Conservation (phyloP, 116 monocot species). For the Zostera marina region DNA sequence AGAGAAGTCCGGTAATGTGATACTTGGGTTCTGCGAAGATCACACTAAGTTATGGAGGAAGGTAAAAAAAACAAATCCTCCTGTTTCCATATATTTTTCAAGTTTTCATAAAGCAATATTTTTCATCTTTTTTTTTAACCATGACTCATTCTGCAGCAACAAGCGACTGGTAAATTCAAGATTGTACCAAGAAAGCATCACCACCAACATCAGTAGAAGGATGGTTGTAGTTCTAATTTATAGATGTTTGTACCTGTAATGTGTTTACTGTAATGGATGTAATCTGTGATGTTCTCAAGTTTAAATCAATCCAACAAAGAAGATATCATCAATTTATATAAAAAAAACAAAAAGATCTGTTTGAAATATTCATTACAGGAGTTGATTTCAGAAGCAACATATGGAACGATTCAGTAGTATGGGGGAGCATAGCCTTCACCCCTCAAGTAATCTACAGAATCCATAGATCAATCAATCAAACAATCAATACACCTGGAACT, state of each 20-base stretch:
- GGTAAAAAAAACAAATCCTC: constrained; percentile 13
- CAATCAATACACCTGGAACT: neutral
- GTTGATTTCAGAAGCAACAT: neutral
- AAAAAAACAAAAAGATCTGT: neutral
- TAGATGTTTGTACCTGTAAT: too few relatives aligned
- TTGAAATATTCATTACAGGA: neutral
- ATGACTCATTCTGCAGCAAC: constrained; percentile 71
- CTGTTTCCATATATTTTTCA: neutral
- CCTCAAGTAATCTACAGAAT: neutral
- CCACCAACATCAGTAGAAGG: too few relatives aligned
- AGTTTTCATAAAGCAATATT: too few relatives aligned
- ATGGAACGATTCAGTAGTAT: constrained; percentile 1
- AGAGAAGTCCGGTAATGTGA: constrained; percentile 23
- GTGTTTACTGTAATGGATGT: too few relatives aligned
- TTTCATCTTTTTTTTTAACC: too few relatives aligned
- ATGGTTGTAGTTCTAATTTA: too few relatives aligned
- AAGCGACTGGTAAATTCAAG: constrained; percentile 65
- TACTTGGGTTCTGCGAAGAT: constrained; percentile 66
- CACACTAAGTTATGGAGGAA: constrained; percentile 80
- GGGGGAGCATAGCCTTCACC: neutral
- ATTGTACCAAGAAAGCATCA: constrained; percentile 40
- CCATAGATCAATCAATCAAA: neutral
- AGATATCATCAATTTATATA: too few relatives aligned
- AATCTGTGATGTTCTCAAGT: too few relatives aligned
- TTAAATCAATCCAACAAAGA: too few relatives aligned